Conservation (phyloP, 768 basidiomycete species). For the Pisolithus marmoratus region DNA sequence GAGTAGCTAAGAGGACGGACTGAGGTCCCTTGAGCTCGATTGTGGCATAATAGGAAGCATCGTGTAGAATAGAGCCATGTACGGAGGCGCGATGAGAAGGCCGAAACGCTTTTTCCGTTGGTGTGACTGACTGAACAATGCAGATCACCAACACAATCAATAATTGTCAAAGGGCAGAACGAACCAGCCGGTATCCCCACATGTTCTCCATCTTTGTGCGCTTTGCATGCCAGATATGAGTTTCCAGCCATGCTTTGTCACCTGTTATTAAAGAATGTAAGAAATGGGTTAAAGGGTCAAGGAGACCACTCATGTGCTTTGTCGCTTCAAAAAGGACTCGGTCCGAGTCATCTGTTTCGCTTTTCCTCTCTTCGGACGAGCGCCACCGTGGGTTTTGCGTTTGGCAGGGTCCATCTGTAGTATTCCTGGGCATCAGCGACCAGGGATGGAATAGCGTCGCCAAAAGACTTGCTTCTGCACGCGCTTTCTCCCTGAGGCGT, state of each 20-base stretch:
- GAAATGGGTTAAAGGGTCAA: not conserved
- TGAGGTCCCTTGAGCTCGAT: conserved; percentile 71
- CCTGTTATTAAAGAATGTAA: conserved; percentile 35
- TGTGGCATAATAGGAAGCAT: conserved; percentile 78
- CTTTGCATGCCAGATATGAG: conserved; percentile 96
- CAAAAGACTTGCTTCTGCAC: conserved; percentile 57
- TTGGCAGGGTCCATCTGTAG: conserved; percentile 49
- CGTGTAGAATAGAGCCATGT: conserved; percentile 83
- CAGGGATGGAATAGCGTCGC: not conserved
- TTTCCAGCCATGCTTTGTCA: conserved; percentile 90
- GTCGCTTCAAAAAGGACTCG: conserved; percentile 60
- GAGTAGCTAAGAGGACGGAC: conserved; percentile 41
- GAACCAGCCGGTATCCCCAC: conserved; percentile 87
- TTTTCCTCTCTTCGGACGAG: conserved; percentile 61
- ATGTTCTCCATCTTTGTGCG: conserved; percentile 90
- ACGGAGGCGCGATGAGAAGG: conserved; percentile 86
- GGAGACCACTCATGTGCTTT: conserved; percentile 42
- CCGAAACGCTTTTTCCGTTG: conserved; percentile 89
- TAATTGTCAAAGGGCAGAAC: conserved; percentile 12
- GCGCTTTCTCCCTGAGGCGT: conserved; percentile 77
- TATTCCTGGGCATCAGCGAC: conserved; percentile 25
- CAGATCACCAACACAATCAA: not conserved
- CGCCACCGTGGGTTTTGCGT: conserved; percentile 30
- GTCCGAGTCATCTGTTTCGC: conserved; percentile 51
- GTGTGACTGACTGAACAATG: conserved; percentile 59